These are phyloP conservation scores for Clavispora asparagi DNA, from an alignment of 805 yeast genomes.

Conservation along the genomic window DNA sequence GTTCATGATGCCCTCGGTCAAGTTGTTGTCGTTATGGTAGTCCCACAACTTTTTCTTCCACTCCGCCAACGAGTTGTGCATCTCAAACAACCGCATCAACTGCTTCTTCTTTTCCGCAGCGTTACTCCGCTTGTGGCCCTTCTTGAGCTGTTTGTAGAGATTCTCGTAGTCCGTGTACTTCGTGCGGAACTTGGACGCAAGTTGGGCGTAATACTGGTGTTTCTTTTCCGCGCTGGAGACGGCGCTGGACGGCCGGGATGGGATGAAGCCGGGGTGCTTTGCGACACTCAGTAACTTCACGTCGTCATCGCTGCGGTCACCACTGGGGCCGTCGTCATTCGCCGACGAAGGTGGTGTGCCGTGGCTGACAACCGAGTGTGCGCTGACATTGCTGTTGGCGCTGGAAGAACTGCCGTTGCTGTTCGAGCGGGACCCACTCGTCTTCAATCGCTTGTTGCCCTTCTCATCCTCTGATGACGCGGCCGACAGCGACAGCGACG, in stretches of 20 bases:
- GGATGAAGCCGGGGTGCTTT: slow-evolving; percentile 3
- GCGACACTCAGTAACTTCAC: slow-evolving; percentile 1
- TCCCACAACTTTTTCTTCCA: slow-evolving; percentile 59
- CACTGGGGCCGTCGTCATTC: slow-evolving; percentile 20
- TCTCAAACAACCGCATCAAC: slow-evolving; percentile 38
- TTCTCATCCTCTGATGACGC: slow-evolving; percentile 21
- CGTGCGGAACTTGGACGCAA: slow-evolving; percentile 13
- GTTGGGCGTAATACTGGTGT: slow-evolving; percentile 14
- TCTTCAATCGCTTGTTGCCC: slow-evolving; percentile 11
- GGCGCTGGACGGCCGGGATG: slow-evolving; percentile 10
- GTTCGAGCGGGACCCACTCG: slow-evolving; percentile 10
- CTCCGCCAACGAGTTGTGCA: slow-evolving; percentile 47
- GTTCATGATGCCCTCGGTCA: slow-evolving; percentile 30
- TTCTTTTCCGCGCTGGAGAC: slow-evolving; percentile 14
- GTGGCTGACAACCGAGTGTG: slow-evolving; percentile 7
- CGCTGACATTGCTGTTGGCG: not conserved
- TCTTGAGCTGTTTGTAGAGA: slow-evolving; percentile 10
- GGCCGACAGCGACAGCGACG: slow-evolving; percentile 17
- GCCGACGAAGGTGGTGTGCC: slow-evolving; percentile 36
- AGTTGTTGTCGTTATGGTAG: slow-evolving; percentile 26
- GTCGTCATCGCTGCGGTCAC: slow-evolving; percentile 12
- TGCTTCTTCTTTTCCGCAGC: slow-evolving; percentile 11
- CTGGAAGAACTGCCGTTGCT: slow-evolving; percentile 11
- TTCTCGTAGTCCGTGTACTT: slow-evolving; percentile 13
- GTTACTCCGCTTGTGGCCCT: slow-evolving; percentile 6